Conservation (phyloP, 1,139 yeast species). For the Suhomyces taliae region DNA sequence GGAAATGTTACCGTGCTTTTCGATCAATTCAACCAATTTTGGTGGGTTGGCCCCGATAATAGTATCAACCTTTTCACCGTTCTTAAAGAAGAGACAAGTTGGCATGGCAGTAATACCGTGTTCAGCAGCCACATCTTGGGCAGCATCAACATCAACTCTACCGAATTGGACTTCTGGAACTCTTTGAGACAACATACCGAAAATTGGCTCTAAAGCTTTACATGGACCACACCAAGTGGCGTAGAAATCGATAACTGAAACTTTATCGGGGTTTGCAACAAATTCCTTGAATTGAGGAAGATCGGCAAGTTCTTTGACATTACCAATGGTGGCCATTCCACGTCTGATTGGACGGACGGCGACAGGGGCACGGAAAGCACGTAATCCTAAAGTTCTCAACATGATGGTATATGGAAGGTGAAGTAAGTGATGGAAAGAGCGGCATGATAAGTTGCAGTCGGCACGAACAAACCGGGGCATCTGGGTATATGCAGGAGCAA, state of each 20-base stretch:
- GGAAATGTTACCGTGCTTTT: conserved; percentile 26
- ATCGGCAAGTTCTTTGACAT: conserved; percentile 12
- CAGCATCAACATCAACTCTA: conserved; percentile 38
- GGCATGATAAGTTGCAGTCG: background rate
- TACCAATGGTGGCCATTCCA: background rate
- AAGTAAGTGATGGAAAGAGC: background rate
- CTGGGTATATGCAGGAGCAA: background rate
- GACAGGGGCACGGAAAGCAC: background rate
- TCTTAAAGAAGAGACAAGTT: conserved; percentile 32
- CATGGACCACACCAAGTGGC: conserved; percentile 53
- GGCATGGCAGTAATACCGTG: conserved; percentile 39
- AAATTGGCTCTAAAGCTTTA: conserved; percentile 44
- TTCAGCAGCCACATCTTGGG: conserved; percentile 31
- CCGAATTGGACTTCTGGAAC: conserved; percentile 42
- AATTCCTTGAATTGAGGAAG: conserved; percentile 22
- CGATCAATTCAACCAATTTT: conserved; percentile 25
- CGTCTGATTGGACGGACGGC: background rate
- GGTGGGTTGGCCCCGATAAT: conserved; percentile 37
- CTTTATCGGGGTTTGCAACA: conserved; percentile 23
- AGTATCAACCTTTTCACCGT: conserved; percentile 33
- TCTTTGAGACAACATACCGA: conserved; percentile 34
- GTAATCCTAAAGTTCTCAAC: conserved; percentile 3
- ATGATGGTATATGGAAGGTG: background rate
- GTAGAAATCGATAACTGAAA: conserved; percentile 41
- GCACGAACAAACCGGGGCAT: background rate